phyloP scores from a whole-genome alignment of 345 rosid species.

The Fremontodendron californicum region DNA sequence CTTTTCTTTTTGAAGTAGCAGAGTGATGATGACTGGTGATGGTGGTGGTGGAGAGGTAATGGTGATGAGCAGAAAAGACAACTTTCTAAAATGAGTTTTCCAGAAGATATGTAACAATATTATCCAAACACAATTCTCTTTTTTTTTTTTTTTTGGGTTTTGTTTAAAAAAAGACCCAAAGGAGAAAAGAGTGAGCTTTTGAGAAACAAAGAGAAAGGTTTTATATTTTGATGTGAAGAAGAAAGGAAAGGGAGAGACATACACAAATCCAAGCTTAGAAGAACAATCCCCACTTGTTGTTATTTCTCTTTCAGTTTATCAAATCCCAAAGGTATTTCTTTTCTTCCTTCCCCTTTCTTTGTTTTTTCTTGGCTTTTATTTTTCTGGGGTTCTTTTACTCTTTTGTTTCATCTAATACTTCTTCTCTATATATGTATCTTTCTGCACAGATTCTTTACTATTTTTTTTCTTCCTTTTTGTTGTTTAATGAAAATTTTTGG shows the following conservation, averaged over 20 bases:
- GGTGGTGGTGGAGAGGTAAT: background rate
- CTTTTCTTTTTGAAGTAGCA: background rate
- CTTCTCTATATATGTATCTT: background rate
- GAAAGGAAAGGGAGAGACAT: background rate
- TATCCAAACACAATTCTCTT: background rate
- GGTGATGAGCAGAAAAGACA: background rate
- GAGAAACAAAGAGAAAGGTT: background rate
- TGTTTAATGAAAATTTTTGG: background rate
- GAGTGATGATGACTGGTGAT: background rate
- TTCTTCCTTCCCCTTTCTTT: background rate
- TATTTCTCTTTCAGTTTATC: background rate
- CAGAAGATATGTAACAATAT: background rate
- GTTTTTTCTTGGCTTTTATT: background rate
- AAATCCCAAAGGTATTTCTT: background rate
- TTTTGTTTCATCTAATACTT: background rate
- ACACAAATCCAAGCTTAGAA: constrained; percentile 19
- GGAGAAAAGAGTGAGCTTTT: background rate
- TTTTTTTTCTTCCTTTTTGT: background rate
- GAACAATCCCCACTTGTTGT: background rate
- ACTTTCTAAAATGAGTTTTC: background rate
- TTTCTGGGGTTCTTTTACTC: background rate
- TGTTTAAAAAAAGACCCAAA: background rate
- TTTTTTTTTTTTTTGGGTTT: background rate
- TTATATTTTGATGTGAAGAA: background rate
- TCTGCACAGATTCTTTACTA: background rate